These are phyloP conservation scores for Phlegmacium glaucopus DNA, from an alignment of 768 basidiomycete genomes.

Conservation along the genomic window DNA sequence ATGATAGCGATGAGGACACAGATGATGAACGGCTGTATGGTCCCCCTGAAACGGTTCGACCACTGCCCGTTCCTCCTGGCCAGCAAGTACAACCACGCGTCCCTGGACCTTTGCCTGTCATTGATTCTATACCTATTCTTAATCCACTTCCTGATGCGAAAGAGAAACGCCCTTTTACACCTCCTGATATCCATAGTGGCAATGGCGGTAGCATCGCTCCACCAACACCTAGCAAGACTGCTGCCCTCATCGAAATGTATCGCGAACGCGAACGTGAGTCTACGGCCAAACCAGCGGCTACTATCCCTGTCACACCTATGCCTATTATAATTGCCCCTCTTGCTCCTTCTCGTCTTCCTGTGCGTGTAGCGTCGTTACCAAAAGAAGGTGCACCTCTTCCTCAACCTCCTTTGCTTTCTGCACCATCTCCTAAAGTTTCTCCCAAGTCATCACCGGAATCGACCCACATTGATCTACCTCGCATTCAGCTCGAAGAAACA, in stretches of 20 bases:
- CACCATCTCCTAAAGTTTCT: slow-evolving; percentile 23
- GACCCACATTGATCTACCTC: slow-evolving; percentile 28
- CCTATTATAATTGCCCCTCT: slow-evolving; percentile 29
- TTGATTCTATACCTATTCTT: slow-evolving; percentile 13
- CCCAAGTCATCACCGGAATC: slow-evolving; percentile 25
- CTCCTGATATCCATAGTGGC: slow-evolving; percentile 11
- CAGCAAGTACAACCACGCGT: slow-evolving; percentile 11
- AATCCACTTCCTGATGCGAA: slow-evolving; percentile 11
- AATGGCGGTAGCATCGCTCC: slow-evolving; percentile 9
- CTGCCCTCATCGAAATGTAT: slow-evolving; percentile 83
- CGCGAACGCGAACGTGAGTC: slow-evolving; percentile 62
- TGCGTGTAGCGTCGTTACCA: slow-evolving; percentile 27
- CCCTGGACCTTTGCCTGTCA: slow-evolving; percentile 13
- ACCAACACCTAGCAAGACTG: slow-evolving; percentile 55
- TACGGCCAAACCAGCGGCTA: slow-evolving; percentile 22
- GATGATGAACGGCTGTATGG: slow-evolving; percentile 12
- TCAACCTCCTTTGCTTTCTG: slow-evolving; percentile 20
- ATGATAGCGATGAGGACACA: slow-evolving; percentile 35
- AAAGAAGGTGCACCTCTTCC: slow-evolving; percentile 13
- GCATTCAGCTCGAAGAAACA: slow-evolving; percentile 37
- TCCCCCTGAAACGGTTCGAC: slow-evolving; percentile 19
- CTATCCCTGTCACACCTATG: slow-evolving; percentile 9
- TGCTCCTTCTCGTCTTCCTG: slow-evolving; percentile 38
- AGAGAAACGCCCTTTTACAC: slow-evolving; percentile 4
- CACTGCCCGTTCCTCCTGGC: slow-evolving; percentile 25